A percentile compares a stretch with the other conserved stretches of the same genome.
Evolutionary conservation across 257 asterid species (phyloP).

Genomic region (Solanum rostratum): DNA sequence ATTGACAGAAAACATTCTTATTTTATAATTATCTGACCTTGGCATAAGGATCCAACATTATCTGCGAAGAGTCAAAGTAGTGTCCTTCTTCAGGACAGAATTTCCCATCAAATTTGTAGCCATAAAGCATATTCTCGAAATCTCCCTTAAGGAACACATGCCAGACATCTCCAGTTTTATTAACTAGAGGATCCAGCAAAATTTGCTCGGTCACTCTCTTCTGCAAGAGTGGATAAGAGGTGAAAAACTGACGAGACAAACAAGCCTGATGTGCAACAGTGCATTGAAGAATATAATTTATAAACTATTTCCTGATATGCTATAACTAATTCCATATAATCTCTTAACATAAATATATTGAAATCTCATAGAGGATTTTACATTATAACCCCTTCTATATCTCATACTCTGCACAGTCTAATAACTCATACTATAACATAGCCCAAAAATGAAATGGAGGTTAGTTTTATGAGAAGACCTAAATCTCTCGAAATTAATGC

Average conservation of each 20-base stretch:
- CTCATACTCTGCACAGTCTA: background rate
- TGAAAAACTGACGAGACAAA: background rate
- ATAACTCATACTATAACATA: background rate
- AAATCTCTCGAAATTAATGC: background rate
- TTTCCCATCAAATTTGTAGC: constrained; percentile 64
- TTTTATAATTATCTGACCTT: constrained; percentile 41
- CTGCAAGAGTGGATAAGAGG: constrained; percentile 27
- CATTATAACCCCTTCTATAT: background rate
- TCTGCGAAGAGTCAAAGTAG: constrained; percentile 57
- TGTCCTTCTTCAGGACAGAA: constrained; percentile 79
- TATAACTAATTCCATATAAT: background rate
- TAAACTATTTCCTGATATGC: background rate
- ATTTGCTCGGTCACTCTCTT: constrained; percentile 74
- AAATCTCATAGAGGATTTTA: background rate
- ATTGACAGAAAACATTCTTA: background rate
- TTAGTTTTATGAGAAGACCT: background rate
- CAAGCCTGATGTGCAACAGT: background rate
- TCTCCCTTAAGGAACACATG: constrained; percentile 84
- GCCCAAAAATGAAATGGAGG: background rate
- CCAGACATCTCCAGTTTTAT: constrained; percentile 97
- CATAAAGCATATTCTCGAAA: constrained; percentile 65
- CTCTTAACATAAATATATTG: background rate
- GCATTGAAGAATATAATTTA: background rate
- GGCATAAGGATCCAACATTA: constrained; percentile 86
- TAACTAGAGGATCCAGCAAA: constrained; percentile 45